phyloP scores from a whole-genome alignment of 2,329 filamentous ascomycete genomes.

The Fusarium temperatum region DNA sequence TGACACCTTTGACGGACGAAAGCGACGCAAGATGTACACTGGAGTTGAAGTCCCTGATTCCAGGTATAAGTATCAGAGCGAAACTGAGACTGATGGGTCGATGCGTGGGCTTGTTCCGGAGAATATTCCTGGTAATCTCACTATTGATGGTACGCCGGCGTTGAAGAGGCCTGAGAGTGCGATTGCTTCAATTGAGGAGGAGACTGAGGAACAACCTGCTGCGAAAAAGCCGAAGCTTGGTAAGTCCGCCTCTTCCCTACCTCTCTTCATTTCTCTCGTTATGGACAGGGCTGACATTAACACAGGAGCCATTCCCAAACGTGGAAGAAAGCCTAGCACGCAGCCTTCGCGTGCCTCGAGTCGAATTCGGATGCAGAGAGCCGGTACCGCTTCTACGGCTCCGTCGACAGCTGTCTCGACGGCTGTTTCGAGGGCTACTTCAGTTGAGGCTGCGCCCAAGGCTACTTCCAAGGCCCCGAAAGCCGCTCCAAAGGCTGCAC shows the following conservation, averaged over 20 bases:
- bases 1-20: background rate
- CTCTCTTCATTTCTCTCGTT: no score
- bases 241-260: background rate
- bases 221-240: conserved; percentile 27
- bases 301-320: background rate
- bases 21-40: background rate
- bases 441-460: background rate
- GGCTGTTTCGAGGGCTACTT: background rate
- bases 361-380: conserved; percentile 3
- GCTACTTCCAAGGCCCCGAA: background rate
- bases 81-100: conserved; percentile 34
- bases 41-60: conserved; percentile 17
- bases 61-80: conserved; percentile 28
- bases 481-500: accelerated
- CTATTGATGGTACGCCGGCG: background rate
- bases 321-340: background rate
- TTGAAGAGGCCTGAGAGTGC: conserved; percentile 1
- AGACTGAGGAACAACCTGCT: conserved; percentile 3
- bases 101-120: conserved; percentile 28
- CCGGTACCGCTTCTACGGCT: background rate
- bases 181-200: background rate
- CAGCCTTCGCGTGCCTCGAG: conserved; percentile 17
- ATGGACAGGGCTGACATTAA: background rate
- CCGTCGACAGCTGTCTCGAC: background rate
- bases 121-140: conserved; percentile 13